Evolutionary conservation across 108 stramenopile genomes (phyloP), one percentile per base, ranked within the genome.

Genomic region (Skeletonema menzelii): DNA sequence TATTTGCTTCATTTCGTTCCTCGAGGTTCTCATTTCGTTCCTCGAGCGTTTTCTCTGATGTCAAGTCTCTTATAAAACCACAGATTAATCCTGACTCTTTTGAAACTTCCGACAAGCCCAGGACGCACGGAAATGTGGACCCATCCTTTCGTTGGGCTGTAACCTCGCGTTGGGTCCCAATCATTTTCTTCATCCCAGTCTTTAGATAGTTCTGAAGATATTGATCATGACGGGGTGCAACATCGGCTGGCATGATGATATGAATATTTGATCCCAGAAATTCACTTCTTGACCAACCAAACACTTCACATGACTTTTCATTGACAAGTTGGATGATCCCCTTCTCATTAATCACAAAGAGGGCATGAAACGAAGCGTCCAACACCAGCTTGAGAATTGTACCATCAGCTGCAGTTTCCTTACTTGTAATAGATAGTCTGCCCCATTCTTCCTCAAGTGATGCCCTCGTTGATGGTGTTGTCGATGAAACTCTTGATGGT

Each of bases 51-150:
- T 81, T 81, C 30, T 81, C 70, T 4, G 35, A 30, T 4, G 80
- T 57, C 17, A 85, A 24, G 55, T 84, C 80, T 37, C 80, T 53
- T 19, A 84, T 76, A 73, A 84, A 84, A 17, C 84, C 84, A 34
- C 79, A 80, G 46, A 81, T 73, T 47, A 70, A 46, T 19, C 66
- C 61, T 4, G 71, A 59, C 3, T 76, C 83, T 32, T 77, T 58
- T 5, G 42, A 53, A 1, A 72, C 72, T 32, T 80, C 74, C 28
- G 77, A 63, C n/a, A 80, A 40, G 3, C 79, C 79, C 5, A 84
- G 49, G 3, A 71, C 44, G 35, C 80, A 82, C 17, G 80, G 63
- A 27, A 84, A 84, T 1, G 71, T 72, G 13, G 76, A 72, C n/a
- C 71, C 71, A 62, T 82, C 80, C 67, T 77, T 77, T 8, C 76